Base-by-base conservation (phyloP, 1,139 yeast species). In the Geotrichum restrictum region DNA sequence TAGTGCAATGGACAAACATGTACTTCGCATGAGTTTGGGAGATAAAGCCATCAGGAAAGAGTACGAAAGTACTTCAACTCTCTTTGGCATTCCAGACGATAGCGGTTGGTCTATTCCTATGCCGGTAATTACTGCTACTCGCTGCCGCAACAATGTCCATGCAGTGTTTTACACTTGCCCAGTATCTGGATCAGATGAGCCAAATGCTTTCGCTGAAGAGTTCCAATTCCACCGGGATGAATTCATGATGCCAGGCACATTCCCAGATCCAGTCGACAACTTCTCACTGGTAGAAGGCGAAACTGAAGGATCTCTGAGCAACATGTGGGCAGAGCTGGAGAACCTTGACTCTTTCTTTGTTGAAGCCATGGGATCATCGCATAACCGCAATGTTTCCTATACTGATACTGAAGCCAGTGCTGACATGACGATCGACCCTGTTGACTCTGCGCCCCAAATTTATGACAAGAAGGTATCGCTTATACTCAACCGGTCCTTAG, bases 21-120 rank as follows among this genome's bases (percentile, higher is more conserved):
- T 93, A 14, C 75, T 94, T 61, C 77, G 97, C 65, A 87, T 93
- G 84, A 85, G 95, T 62, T 77, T 93, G 63, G 97, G 98, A 11
- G 88, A 87, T 60, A 74, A 84, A 16, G 80, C 88, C 2, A 75
- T 85, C 62, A 80, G 85, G 61, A 87, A 85, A 58, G 95, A 88
- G 60, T 86, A 85, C 63, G 96, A 87, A 60, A 82, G 81, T 60
- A 84, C 95, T 1, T 93, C 95, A 0, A 88, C 97, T 0, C 73
- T 93, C 52, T 94, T 89, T 73, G 98, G 98, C 14, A 83, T 91
- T 21, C 98, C 98, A 0, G 96, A 89, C 56, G 96, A 88, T n/a
- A 83, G 84, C 64, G 99, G 99, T 0, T 94, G 99, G 99, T 84
- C 97, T 0, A 83, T 94, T 47, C 95, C 98, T 1, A 85, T 87